Conservation (phyloP, 1,139 yeast genomes). For the Magnusiomyces suaveolens region DNA sequence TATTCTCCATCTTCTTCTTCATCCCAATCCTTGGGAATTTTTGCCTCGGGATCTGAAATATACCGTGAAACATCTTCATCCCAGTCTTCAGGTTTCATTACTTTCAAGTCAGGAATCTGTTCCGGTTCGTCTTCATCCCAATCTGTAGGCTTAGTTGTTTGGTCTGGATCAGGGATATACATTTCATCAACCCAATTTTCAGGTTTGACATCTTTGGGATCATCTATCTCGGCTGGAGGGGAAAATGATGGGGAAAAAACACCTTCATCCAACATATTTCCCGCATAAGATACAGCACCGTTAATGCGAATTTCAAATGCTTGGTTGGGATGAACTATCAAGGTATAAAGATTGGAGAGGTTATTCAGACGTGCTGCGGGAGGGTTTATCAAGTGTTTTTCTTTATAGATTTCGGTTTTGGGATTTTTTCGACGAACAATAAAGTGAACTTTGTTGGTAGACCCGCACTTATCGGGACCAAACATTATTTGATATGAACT, state of each 20-base stretch:
- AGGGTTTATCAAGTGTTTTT: slow-evolving; percentile 57
- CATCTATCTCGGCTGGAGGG: slow-evolving; percentile 56
- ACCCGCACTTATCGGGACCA: slow-evolving; percentile 90
- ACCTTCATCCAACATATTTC: slow-evolving; percentile 48
- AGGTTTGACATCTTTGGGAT: slow-evolving; percentile 58
- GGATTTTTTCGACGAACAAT: slow-evolving; percentile 55
- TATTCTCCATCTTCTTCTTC: slow-evolving; percentile 83
- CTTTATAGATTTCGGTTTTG: slow-evolving; percentile 46
- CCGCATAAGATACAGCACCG: slow-evolving; percentile 64
- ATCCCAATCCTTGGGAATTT: slow-evolving; percentile 69
- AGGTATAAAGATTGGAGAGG: slow-evolving; percentile 58
- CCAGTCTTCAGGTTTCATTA: slow-evolving; percentile 69
- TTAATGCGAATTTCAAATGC: slow-evolving; percentile 72
- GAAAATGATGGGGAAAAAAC: slow-evolving; percentile 52
- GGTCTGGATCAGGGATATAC: slow-evolving; percentile 56
- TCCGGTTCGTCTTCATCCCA: slow-evolving; percentile 65
- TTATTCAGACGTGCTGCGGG: slow-evolving; percentile 56
- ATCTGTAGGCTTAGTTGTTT: slow-evolving; percentile 59
- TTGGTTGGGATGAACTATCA: slow-evolving; percentile 54
- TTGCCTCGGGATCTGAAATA: slow-evolving; percentile 57
- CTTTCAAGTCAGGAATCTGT: slow-evolving; percentile 55
- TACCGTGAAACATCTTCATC: slow-evolving; percentile 49
- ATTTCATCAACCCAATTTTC: slow-evolving; percentile 68
- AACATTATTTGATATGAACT: slow-evolving; percentile 82
- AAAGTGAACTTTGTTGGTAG: slow-evolving; percentile 68